Evolutionary conservation across 768 basidiomycete species (phyloP), one percentile per base, ranked within the genome.

Genomic region (Porpolomopsis calyptriformis): DNA sequence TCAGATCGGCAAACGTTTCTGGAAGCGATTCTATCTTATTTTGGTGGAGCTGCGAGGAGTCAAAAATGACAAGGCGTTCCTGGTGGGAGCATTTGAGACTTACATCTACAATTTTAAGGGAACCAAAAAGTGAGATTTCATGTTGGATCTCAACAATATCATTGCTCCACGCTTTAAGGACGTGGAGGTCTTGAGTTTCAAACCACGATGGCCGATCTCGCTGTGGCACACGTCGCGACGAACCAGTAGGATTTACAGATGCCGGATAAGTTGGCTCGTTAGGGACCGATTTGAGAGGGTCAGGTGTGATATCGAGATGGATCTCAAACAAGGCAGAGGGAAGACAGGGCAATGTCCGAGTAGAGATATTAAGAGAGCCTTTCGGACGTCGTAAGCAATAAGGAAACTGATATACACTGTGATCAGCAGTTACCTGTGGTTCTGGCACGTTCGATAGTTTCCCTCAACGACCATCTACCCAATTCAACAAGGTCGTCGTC

Each of bases 101-200:
- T 64, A 87, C 87, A 60, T 91, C 88, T 33, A 91, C 54, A 1
- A 69, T 74, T 62, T 88, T 89, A 43, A 91, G 66, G 3, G 84
- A 85, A 2, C 87, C 87, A 57, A 91, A 91, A 37, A 89, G 69
- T 0, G 83, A 82, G 11, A 91, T 81, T 58, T 91, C 88, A 19
- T 78, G 80, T 52, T 89, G 87, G 23, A 91, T 71, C 55, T 85
- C 83, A 14, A 73, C 52, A 34, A 91, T 88, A 16, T 82, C 79
- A 54, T 91, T 90, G 55, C 79, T 82, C 76, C 82, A 82, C 12
- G 78, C 79, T 57, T 87, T 89, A 35, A 91, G 64, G 4, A 83
- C 66, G 29, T 76, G 73, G 18, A 91, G 63, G 61, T 91, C 87
- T 57, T 84, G 81, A 1, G 82, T 82, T 57, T 89, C 86, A 53